Percentiles rank a stretch among this genome's conserved stretches.
phyloP scores from a whole-genome alignment of 805 yeast species.

The Starmerella gropengiesseri region DNA sequence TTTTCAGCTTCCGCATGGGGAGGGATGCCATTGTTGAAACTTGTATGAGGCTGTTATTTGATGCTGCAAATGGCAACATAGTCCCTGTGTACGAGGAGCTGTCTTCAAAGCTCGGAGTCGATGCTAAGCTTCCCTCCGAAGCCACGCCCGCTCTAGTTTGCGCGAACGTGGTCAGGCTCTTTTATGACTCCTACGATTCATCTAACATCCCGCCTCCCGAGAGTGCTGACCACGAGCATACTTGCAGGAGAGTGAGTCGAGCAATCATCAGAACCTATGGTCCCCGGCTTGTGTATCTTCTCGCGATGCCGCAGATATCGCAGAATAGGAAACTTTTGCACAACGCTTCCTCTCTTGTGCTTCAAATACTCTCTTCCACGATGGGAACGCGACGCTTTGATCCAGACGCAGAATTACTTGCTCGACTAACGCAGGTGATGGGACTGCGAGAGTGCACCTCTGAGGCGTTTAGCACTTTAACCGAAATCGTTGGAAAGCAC shows the following conservation, averaged over 20 bases:
- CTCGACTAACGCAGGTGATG: slow-evolving; percentile 2
- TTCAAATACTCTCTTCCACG: neutral
- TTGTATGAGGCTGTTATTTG: neutral
- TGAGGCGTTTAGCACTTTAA: slow-evolving; percentile 6
- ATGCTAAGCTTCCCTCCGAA: neutral
- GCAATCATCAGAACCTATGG: neutral
- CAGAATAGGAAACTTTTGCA: slow-evolving; percentile 5
- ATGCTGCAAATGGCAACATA: neutral
- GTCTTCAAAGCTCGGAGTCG: neutral
- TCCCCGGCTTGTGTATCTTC: neutral
- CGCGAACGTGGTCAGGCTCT: neutral
- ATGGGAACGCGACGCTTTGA: neutral
- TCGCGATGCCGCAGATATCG: slow-evolving; percentile 4
- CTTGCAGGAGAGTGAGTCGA: neutral
- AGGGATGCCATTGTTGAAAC: neutral
- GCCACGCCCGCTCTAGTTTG: slow-evolving; percentile 6
- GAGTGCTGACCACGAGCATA: neutral
- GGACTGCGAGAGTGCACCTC: slow-evolving; percentile 14
- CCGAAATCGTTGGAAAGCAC: slow-evolving; percentile 2
- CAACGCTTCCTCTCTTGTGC: neutral
- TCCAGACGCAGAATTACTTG: neutral
- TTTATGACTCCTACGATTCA: neutral
- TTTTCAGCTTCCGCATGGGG: neutral
- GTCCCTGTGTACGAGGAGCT: neutral
- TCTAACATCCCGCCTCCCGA: neutral